These are phyloP conservation scores for Rhynchospora tenuis DNA, from an alignment of 176 grass and related monocot genomes.

Conservation along the genomic window DNA sequence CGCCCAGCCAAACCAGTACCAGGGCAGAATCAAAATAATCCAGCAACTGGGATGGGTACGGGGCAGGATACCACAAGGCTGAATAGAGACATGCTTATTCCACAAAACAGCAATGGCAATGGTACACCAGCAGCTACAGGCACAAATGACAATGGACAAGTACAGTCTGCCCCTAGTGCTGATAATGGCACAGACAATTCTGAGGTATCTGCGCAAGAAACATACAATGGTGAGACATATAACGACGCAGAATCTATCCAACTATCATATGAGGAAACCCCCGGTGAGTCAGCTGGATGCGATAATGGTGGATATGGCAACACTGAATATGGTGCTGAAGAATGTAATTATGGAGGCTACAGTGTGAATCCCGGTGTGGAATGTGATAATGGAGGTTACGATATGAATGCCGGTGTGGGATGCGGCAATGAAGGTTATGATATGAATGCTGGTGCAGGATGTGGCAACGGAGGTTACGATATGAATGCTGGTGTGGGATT, in stretches of 20 bases:
- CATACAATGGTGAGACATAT: neutral
- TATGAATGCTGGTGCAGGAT: neutral
- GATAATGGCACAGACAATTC: neutral
- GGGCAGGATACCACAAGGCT: neutral
- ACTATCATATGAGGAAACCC: neutral
- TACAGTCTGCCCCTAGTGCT: neutral
- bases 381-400: neutral
- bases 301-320: neutral
- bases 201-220: neutral
- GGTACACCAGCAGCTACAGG: neutral
- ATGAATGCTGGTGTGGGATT: neutral
- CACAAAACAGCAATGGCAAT: neutral
- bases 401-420: neutral
- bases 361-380: neutral
- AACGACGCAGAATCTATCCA: constrained; percentile 9
- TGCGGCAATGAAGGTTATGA: neutral
- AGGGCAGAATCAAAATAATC: neutral
- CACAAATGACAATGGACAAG: neutral
- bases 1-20: neutral
- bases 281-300: neutral
- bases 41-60: neutral
- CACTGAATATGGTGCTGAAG: neutral
- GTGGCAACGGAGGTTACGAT: neutral
- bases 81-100: neutral
- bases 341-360: neutral